These are phyloP conservation scores for Gossypium longicalyx DNA, from an alignment of 345 rosid genomes.

Conservation along the genomic window DNA sequence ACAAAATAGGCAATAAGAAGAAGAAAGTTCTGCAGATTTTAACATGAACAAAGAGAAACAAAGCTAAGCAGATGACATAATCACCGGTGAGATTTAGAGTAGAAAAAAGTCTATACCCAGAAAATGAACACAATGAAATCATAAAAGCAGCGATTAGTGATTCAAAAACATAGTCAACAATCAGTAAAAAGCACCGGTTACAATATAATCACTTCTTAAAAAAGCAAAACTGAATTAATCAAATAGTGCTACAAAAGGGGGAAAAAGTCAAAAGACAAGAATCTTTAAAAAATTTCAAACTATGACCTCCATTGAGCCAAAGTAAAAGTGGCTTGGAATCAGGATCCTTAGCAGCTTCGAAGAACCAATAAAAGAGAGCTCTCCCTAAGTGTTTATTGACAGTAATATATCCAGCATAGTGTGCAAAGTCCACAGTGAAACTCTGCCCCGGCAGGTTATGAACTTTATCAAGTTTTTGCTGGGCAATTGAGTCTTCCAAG, in stretches of 20 bases:
- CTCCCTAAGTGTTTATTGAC: conserved; percentile 61
- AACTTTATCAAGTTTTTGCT: conserved; percentile 64
- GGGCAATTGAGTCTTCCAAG: conserved; percentile 28
- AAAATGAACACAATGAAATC: not conserved
- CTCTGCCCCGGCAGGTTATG: conserved; percentile 58
- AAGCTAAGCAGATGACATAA: not conserved
- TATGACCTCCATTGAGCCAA: conserved; percentile 83
- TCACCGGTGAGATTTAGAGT: not conserved
- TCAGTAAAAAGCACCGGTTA: not conserved
- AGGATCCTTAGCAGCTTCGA: conserved; percentile 73
- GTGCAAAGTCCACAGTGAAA: conserved; percentile 60
- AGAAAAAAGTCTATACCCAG: not conserved
- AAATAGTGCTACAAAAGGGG: not conserved
- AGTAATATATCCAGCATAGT: conserved; percentile 67
- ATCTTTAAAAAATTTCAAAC: not conserved
- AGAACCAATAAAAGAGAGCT: conserved; percentile 83
- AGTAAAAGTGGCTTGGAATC: conserved; percentile 81
- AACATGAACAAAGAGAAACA: conserved; percentile 3
- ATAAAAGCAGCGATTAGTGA: not conserved
- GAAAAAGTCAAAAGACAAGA: not conserved
- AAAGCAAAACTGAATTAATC: not conserved
- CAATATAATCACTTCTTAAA: not conserved
- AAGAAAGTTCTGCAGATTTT: not conserved
- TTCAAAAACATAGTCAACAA: not conserved
- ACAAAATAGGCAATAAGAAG: not conserved